These are phyloP conservation scores for Talaromyces thailandensis DNA, from an alignment of 495 filamentous ascomycete genomes.

Conservation along the genomic window DNA sequence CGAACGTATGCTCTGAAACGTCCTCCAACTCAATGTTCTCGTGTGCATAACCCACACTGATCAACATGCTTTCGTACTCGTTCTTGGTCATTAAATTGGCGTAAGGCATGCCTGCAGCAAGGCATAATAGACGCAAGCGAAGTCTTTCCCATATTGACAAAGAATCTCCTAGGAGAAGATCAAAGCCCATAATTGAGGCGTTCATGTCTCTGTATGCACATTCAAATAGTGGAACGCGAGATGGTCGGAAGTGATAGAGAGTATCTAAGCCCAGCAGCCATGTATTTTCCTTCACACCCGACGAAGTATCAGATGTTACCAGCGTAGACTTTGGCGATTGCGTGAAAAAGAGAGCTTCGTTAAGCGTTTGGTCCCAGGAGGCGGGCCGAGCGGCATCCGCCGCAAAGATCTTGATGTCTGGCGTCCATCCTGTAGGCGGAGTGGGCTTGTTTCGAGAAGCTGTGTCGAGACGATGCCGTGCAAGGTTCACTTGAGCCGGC, in stretches of 20 bases:
- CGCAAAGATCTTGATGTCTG: slow-evolving; percentile 17
- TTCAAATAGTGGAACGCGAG: slow-evolving; percentile 27
- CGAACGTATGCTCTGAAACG: slow-evolving; percentile 35
- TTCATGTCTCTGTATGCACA: slow-evolving; percentile 22
- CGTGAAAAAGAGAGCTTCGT: slow-evolving; percentile 8
- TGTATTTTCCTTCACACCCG: slow-evolving; percentile 2
- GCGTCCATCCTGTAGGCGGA: not conserved
- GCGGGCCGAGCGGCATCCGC: slow-evolving; percentile 23
- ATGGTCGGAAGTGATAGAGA: slow-evolving; percentile 41
- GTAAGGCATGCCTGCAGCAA: slow-evolving; percentile 22
- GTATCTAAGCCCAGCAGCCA: slow-evolving; percentile 44
- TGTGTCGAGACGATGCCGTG: slow-evolving; percentile 13
- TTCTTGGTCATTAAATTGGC: slow-evolving; percentile 39
- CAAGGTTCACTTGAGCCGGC: slow-evolving; percentile 21
- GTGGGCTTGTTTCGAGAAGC: not conserved
- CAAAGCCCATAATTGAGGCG: slow-evolving; percentile 37
- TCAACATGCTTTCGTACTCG: slow-evolving; percentile 47
- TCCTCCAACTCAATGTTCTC: slow-evolving; percentile 30
- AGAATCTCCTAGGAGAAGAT: slow-evolving; percentile 20
- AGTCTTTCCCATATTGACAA: slow-evolving; percentile 14
- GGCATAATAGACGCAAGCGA: slow-evolving; percentile 23
- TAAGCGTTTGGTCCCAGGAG: slow-evolving; percentile 17
- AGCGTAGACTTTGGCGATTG: not conserved
- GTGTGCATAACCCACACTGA: slow-evolving; percentile 29
- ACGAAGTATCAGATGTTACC: not conserved